These are phyloP conservation scores for Fusarium zealandicum DNA, from an alignment of 2,329 filamentous ascomycete species.

Conservation along the genomic window DNA sequence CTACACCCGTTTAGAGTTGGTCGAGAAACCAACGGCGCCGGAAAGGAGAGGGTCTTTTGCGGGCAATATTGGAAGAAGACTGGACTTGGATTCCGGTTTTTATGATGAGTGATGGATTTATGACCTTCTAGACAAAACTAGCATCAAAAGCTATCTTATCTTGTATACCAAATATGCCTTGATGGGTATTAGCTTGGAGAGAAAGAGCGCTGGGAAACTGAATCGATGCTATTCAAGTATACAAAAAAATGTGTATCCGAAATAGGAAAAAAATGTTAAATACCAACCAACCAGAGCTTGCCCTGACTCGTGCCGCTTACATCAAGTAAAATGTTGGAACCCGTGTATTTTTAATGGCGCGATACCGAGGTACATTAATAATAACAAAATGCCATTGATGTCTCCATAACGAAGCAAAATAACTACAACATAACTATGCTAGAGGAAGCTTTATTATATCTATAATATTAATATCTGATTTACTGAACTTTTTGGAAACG, in stretches of 20 bases:
- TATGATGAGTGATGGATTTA: constrained; percentile 37
- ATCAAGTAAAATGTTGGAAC: background rate
- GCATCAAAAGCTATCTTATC: constrained; percentile 28
- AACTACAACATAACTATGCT: too few relatives aligned
- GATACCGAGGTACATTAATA: too few relatives aligned
- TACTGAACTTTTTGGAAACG: too few relatives aligned
- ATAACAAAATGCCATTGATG: too few relatives aligned
- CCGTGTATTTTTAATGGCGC: too few relatives aligned
- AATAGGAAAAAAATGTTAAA: constrained; percentile 4
- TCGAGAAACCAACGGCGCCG: constrained; percentile 1
- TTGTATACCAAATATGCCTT: constrained; percentile 26
- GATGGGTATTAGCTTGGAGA: constrained; percentile 17
- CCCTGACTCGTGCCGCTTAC: background rate
- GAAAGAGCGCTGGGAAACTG: constrained; percentile 14
- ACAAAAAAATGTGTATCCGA: constrained; percentile 5
- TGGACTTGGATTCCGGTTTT: constrained; percentile 17
- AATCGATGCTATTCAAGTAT: constrained; percentile 4
- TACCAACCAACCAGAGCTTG: background rate
- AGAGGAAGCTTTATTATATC: too few relatives aligned
- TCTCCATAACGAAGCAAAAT: too few relatives aligned
- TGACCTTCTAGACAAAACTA: constrained; percentile 35
- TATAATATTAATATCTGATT: too few relatives aligned
- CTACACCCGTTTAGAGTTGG: constrained; percentile 2
- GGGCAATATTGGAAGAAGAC: constrained; percentile 16
- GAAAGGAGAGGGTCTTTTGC: background rate